phyloP scores from a whole-genome alignment of 805 yeast species.

The Phaffomyces opuntiae region DNA sequence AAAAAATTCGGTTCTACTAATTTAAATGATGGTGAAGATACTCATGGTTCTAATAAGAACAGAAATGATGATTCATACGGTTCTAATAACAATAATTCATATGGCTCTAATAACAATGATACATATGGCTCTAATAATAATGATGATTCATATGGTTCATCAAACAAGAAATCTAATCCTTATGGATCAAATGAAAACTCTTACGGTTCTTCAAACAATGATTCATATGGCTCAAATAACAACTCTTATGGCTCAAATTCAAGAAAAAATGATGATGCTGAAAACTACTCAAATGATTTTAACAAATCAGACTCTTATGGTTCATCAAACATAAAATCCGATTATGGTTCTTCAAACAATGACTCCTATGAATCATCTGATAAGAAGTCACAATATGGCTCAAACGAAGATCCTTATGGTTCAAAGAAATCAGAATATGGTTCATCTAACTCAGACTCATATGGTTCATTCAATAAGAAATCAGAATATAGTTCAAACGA shows the following conservation, averaged over 20 bases:
- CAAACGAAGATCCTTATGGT: too few relatives aligned
- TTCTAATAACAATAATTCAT: background rate
- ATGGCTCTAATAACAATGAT: slow-evolving; percentile 4
- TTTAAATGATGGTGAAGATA: slow-evolving; percentile 13
- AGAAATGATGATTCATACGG: background rate
- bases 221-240: too few relatives aligned
- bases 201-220: too few relatives aligned
- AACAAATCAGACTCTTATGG: too few relatives aligned
- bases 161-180: background rate
- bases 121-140: slow-evolving; percentile 10
- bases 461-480: too few relatives aligned
- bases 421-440: too few relatives aligned
- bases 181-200: background rate
- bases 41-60: background rate
- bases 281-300: too few relatives aligned
- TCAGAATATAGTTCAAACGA: background rate
- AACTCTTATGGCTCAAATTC: too few relatives aligned
- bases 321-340: background rate
- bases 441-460: too few relatives aligned
- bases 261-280: too few relatives aligned
- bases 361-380: background rate
- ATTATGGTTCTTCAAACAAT: background rate
- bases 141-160: background rate
- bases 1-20: slow-evolving; percentile 22
- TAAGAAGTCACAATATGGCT: too few relatives aligned